phyloP scores from a whole-genome alignment of 208 protist genomes.

The Leishmania arabica region DNA sequence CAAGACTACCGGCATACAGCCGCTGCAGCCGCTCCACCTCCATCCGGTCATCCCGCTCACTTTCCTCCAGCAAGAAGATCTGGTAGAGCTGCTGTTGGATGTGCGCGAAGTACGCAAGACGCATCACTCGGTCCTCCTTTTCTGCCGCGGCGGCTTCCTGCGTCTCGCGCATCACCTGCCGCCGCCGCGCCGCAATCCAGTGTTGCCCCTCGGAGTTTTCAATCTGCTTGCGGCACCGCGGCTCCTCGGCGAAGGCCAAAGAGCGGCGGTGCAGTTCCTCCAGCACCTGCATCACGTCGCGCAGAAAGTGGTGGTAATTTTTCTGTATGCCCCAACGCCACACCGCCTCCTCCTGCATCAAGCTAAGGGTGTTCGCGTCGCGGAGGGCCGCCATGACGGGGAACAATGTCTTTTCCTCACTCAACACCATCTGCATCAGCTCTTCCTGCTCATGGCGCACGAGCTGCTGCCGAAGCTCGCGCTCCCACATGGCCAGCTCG shows the following conservation, averaged over 20 bases:
- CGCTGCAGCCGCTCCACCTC: conserved; percentile 34
- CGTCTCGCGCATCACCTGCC: conserved; percentile 29
- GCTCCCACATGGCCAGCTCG: conserved; percentile 14
- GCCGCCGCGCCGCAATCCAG: conserved; percentile 31
- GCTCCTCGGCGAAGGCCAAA: conserved; percentile 14
- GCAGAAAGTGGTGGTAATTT: conserved; percentile 18
- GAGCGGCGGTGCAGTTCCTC: conserved; percentile 30
- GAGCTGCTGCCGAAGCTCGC: conserved; percentile 22
- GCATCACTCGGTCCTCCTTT: conserved; percentile 15
- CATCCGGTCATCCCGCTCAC: conserved; percentile 24
- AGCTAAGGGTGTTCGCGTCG: conserved; percentile 9
- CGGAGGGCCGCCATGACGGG: conserved; percentile 16
- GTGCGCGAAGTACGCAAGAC: conserved; percentile 22
- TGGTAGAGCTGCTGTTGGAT: conserved; percentile 32
- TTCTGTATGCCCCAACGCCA: conserved; percentile 16
- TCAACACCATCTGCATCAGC: conserved; percentile 16
- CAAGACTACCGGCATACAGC: conserved; percentile 21
- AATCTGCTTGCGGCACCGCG: conserved; percentile 15
- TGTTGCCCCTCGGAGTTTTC: conserved; percentile 16
- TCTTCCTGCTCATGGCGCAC: conserved; percentile 23
- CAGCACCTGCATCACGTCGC: conserved; percentile 16
- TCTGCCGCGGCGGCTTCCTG: conserved; percentile 16
- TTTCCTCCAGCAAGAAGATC: conserved; percentile 25
- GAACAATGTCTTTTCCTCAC: conserved; percentile 7
- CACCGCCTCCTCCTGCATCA: conserved; percentile 11